Conservation (phyloP, 2,329 filamentous ascomycete species). For the Neonectria neomacrospora region DNA sequence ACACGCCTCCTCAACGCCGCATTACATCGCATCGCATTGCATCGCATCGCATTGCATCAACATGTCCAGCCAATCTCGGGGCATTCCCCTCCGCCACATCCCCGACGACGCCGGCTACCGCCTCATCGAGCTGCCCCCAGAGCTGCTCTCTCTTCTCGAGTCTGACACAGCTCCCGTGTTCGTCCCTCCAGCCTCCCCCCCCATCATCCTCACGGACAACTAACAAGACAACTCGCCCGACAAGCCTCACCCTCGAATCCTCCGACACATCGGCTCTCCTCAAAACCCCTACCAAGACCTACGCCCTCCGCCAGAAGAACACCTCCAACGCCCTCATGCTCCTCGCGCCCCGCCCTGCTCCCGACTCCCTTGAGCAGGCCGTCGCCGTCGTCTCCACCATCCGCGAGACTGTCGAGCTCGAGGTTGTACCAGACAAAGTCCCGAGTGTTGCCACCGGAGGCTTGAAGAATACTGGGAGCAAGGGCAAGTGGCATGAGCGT, state of each 20-base stretch:
- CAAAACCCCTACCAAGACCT: slow-evolving; percentile 62
- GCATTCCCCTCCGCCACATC: slow-evolving; percentile 62
- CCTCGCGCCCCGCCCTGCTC: slow-evolving; percentile 50
- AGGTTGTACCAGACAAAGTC: slow-evolving; percentile 54
- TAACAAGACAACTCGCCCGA: not conserved
- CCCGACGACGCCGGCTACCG: slow-evolving; percentile 65
- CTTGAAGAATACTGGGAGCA: slow-evolving; percentile 44
- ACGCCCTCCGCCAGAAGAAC: slow-evolving; percentile 72
- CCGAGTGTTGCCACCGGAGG: slow-evolving; percentile 35
- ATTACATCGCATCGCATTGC: not conserved
- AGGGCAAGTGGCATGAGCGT: slow-evolving; percentile 71
- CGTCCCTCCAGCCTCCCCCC: slow-evolving; percentile 39
- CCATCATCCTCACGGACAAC: slow-evolving; percentile 1
- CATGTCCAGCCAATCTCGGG: slow-evolving; percentile 61
- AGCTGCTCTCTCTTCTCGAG: slow-evolving; percentile 66
- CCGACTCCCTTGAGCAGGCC: slow-evolving; percentile 45
- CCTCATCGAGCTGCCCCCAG: slow-evolving; percentile 70
- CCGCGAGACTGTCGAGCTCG: slow-evolving; percentile 71
- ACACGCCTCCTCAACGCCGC: not conserved
- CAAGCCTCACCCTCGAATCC: slow-evolving; percentile 61
- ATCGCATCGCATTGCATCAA: slow-evolving; percentile 9
- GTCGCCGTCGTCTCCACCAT: slow-evolving; percentile 65
- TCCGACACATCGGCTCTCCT: slow-evolving; percentile 63
- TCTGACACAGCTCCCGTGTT: slow-evolving; percentile 64
- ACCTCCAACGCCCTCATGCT: slow-evolving; percentile 74